Evolutionary conservation across 1,284 basidiomycete genomes (phyloP).

Genomic region (Cystobasidiaceae sp.): DNA sequence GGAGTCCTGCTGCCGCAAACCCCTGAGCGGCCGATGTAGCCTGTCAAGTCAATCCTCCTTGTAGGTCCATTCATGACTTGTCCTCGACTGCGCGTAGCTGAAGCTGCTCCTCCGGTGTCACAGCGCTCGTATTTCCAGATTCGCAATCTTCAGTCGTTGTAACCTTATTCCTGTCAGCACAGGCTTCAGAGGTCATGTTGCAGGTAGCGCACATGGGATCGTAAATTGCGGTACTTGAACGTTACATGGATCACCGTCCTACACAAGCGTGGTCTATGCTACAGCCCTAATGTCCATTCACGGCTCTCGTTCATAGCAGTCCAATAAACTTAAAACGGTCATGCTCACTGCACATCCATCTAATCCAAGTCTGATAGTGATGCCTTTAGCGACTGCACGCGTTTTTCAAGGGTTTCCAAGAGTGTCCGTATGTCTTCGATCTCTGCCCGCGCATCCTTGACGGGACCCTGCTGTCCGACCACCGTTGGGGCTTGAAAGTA

Average conservation of each 20-base stretch:
- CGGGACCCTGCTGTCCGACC: not conserved
- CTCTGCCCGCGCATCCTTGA: not conserved
- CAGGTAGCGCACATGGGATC: too few relatives aligned
- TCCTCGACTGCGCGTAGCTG: not conserved
- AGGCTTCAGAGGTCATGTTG: too few relatives aligned
- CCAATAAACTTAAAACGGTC: too few relatives aligned
- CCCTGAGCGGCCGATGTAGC: constrained; percentile 76
- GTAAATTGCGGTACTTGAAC: too few relatives aligned
- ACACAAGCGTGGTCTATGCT: too few relatives aligned
- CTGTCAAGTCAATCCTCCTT: not conserved
- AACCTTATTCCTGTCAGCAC: too few relatives aligned
- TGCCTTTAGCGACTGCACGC: not conserved
- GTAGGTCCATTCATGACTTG: not conserved
- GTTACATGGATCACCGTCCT: too few relatives aligned
- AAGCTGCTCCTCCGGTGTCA: not conserved
- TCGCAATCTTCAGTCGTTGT: too few relatives aligned
- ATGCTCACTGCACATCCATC: not conserved
- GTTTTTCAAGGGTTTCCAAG: constrained; percentile 5
- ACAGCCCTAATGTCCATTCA: not conserved
- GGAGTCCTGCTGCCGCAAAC: constrained; percentile 69
- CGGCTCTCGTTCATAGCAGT: not conserved
- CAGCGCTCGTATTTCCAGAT: too few relatives aligned
- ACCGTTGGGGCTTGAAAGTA: constrained; percentile 36
- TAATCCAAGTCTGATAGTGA: not conserved
- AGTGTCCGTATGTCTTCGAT: constrained; percentile 5